These are phyloP conservation scores for Crithidia thermophila DNA, from an alignment of 208 protist species.

Conservation along the genomic window DNA sequence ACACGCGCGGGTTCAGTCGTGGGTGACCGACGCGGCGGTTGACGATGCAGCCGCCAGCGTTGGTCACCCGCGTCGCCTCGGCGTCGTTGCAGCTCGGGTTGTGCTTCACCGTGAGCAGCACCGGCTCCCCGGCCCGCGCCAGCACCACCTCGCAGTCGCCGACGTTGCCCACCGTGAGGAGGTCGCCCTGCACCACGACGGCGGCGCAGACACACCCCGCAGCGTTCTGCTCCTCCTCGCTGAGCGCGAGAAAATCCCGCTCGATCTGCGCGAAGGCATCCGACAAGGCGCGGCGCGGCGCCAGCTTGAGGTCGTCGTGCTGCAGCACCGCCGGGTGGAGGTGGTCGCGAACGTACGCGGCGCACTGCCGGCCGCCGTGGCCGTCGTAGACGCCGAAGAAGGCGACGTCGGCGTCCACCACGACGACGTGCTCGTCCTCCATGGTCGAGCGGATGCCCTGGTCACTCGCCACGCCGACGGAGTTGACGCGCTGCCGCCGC, in stretches of 20 bases:
- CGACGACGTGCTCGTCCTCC: conserved; percentile 75
- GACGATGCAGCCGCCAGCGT: conserved; percentile 83
- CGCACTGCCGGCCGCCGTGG: conserved; percentile 75
- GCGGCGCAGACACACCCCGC: conserved; percentile 75
- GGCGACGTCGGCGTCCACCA: conserved; percentile 51
- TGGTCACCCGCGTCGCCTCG: conserved; percentile 79
- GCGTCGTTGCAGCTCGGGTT: conserved; percentile 64
- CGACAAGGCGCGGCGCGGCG: conserved; percentile 48
- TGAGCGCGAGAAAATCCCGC: conserved; percentile 45
- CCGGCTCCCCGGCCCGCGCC: conserved; percentile 53
- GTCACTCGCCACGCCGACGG: conserved; percentile 68
- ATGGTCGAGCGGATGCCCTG: conserved; percentile 82
- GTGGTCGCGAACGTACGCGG: conserved; percentile 67
- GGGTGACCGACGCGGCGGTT: conserved; percentile 91
- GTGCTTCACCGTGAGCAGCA: conserved; percentile 82
- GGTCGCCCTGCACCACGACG: conserved; percentile 56
- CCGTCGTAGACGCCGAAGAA: conserved; percentile 88
- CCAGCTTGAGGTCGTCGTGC: conserved; percentile 37
- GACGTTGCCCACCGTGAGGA: conserved; percentile 81
- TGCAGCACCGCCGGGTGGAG: conserved; percentile 63
- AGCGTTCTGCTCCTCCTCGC: conserved; percentile 44
- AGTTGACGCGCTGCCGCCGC: conserved; percentile 31
- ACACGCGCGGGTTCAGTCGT: conserved; percentile 66
- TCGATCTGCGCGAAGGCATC: conserved; percentile 83
- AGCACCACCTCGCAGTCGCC: conserved; percentile 86